These are phyloP conservation scores for Paecilomyces variotii DNA, from an alignment of 2,329 filamentous ascomycete genomes.

Conservation along the genomic window DNA sequence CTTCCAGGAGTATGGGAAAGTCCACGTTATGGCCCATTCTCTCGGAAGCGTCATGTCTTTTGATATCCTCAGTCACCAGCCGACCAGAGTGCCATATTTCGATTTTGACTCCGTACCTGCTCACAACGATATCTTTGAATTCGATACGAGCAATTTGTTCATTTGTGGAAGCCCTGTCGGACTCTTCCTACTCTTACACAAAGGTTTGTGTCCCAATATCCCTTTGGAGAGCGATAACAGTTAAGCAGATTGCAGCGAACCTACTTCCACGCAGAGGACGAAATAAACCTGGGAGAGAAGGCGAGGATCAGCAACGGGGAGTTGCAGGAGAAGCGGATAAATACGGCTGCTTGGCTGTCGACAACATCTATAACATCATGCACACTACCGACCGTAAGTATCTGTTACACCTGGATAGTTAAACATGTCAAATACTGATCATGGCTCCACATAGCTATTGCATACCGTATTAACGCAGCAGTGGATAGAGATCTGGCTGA, in stretches of 20 bases:
- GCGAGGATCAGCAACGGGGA: constrained; percentile 49
- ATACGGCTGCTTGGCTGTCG: constrained; percentile 86
- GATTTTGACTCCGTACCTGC: constrained; percentile 29
- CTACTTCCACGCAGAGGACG: constrained; percentile 70
- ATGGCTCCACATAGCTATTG: constrained; percentile 52
- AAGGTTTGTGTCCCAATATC: constrained; percentile 22
- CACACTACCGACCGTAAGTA: constrained; percentile 55
- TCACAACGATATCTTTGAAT: constrained; percentile 65
- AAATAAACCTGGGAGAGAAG: constrained; percentile 65
- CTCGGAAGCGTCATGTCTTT: constrained; percentile 91
- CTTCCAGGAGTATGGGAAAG: constrained; percentile 70
- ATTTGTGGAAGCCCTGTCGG: constrained; percentile 82
- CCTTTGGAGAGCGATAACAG: constrained; percentile 3
- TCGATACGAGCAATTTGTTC: constrained; percentile 84
- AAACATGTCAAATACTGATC: background rate
- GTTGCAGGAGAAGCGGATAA: constrained; percentile 71
- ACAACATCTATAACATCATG: constrained; percentile 95
- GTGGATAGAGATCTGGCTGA: constrained; percentile 74
- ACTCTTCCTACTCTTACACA: constrained; percentile 86
- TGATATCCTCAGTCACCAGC: constrained; percentile 83
- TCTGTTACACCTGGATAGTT: constrained; percentile 45
- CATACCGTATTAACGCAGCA: constrained; percentile 84
- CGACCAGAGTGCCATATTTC: constrained; percentile 56
- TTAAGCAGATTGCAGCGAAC: constrained; percentile 33
- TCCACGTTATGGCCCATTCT: constrained; percentile 89